phyloP scores from a whole-genome alignment of 2,329 filamentous ascomycete genomes.

The Ceratocystis cubensis region DNA sequence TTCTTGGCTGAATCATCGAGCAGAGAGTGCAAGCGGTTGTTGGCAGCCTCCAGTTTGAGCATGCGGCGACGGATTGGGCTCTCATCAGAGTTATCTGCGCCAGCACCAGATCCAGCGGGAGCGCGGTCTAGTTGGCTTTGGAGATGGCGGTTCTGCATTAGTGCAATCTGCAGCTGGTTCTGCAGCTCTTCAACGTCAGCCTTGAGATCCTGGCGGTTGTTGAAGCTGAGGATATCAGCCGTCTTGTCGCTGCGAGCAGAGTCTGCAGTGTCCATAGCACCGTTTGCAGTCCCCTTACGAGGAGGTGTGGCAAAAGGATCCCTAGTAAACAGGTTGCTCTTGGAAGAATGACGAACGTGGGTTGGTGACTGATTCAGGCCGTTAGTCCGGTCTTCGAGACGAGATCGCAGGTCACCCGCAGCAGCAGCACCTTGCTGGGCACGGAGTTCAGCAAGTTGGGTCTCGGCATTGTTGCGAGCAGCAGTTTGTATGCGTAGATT shows the following conservation, averaged over 20 bases:
- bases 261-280: conserved; percentile 40
- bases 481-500: conserved; percentile 74
- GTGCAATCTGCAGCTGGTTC: conserved; percentile 81
- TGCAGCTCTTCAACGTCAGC: conserved; percentile 84
- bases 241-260: conserved; percentile 72
- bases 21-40: conserved; percentile 82
- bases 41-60: conserved; percentile 84
- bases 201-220: conserved; percentile 81
- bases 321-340: conserved; percentile 26
- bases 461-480: conserved; percentile 68
- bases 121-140: conserved; percentile 73
- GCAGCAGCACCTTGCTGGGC: conserved; percentile 28
- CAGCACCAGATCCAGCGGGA: conserved; percentile 30
- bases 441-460: conserved; percentile 66
- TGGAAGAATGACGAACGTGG: conserved; percentile 49
- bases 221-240: conserved; percentile 66
- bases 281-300: conserved; percentile 50
- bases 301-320: conserved; percentile 28
- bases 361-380: conserved; percentile 62
- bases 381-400: conserved; percentile 78
- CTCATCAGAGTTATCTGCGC: conserved; percentile 40
- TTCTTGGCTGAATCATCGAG: conserved; percentile 90
- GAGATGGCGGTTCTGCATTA: conserved; percentile 91
- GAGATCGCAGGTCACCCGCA: conserved; percentile 39
- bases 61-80: conserved; percentile 69